Base-by-base conservation (phyloP, 2,329 filamentous ascomycete species). In the Ceratocystis lukuohia region DNA sequence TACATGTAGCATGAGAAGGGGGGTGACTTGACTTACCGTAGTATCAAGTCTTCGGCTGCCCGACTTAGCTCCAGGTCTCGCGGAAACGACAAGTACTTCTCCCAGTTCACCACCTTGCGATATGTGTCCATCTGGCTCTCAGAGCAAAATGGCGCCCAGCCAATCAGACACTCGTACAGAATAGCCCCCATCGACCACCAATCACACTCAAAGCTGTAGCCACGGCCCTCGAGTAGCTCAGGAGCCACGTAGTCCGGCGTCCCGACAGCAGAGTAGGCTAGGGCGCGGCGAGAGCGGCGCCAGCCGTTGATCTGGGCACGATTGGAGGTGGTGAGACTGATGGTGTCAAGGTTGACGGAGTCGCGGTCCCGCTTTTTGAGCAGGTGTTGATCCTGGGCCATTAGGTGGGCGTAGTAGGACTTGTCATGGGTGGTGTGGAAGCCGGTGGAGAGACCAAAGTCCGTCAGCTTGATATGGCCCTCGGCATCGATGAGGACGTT, bases 151-250 rank as follows among this genome's bases (percentile, higher is more conserved):
- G 94, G 94, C 66, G 94, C 94, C 94, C 94, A 99, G 72, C 94
- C 94, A 69, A 99, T 91, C 71, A 99, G 82, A 76, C 94, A 99
- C 77, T 99, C 94, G 73, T 97, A 99, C 94, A 99, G 97, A 78
- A 99, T 99, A 57, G 94, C 96, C 65, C 94, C 94, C 62, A 99
- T 83, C 25, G 90, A 96, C 94, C 94, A 99, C 94, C 94, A 99
- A 80, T 99, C 94, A 75, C 94, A 99, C 74, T 95, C 88, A 73
- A 93, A 96, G 67, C 91, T 90, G 79, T 99, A 99, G 62, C 94
- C 94, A 73, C 96, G 89, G 20, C 93, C 92, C 61, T 90, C 95
- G 76, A 99, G 97, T 72, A 99, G 97, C 75, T 99, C 94, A 2
- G 94, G 94, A 0, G 94, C 94, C 74, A 99, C 99, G 75, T 99